Percentiles rank a stretch among this genome's conserved stretches.
phyloP scores from a whole-genome alignment of 805 yeast genomes.

The Zygoascus bituminiphila region DNA sequence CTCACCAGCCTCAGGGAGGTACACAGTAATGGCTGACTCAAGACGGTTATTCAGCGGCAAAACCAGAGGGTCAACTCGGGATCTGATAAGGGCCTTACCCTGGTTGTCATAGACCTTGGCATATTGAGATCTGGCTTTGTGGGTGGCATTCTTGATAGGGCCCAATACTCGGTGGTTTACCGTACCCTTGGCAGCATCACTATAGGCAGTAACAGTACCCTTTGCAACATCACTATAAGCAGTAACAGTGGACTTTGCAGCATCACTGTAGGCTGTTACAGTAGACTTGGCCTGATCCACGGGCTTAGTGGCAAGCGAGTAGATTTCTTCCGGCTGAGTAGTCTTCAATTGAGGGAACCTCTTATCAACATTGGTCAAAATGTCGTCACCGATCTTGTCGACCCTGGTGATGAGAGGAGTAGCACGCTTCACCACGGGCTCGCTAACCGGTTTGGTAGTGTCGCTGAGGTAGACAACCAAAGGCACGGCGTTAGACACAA shows the following conservation, averaged over 20 bases:
- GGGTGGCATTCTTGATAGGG: constrained; percentile 33
- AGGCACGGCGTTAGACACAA: constrained; percentile 56
- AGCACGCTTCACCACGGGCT: constrained; percentile 32
- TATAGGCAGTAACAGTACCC: constrained; percentile 5
- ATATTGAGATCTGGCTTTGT: constrained; percentile 43
- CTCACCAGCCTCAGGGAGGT: constrained; percentile 36
- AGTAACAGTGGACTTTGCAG: neutral
- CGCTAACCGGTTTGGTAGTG: constrained; percentile 23
- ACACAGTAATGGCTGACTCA: constrained; percentile 36
- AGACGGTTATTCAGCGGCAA: constrained; percentile 52
- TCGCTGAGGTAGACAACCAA: constrained; percentile 37
- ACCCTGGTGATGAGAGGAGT: constrained; percentile 39
- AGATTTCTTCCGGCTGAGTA: constrained; percentile 45
- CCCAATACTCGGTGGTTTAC: constrained; percentile 42
- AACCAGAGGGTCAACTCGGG: constrained; percentile 54
- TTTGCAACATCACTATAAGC: constrained; percentile 4
- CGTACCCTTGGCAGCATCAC: neutral
- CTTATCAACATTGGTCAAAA: constrained; percentile 51
- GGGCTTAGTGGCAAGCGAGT: constrained; percentile 33
- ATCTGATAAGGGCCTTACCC: constrained; percentile 55
- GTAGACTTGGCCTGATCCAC: constrained; percentile 29
- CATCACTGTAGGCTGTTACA: constrained; percentile 18
- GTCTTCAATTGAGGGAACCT: constrained; percentile 53
- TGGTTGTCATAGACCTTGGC: constrained; percentile 45
- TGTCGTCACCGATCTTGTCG: constrained; percentile 47